A percentile compares a stretch with the other conserved stretches of the same genome.
Conservation (phyloP, 768 basidiomycete genomes). For the Chalciporus sphaerocephalus region DNA sequence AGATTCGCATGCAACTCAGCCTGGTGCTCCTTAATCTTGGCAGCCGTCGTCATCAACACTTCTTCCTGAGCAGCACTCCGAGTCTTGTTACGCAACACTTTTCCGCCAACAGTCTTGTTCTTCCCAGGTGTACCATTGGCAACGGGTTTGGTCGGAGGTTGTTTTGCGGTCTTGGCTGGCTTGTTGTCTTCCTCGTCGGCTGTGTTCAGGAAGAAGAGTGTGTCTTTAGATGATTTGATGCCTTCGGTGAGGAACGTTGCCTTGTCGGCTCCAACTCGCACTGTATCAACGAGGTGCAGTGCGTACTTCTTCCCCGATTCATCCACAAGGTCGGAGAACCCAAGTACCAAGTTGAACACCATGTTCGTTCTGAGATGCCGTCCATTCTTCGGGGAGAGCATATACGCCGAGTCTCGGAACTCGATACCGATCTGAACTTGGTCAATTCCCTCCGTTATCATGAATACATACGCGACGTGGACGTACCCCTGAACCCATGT, state of each 20-base stretch:
- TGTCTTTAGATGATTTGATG: slow-evolving; percentile 78
- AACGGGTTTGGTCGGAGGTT: slow-evolving; percentile 45
- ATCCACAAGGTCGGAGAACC: slow-evolving; percentile 80
- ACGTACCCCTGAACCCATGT: slow-evolving; percentile 82
- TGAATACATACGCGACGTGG: neutral
- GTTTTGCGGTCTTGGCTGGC: slow-evolving; percentile 52
- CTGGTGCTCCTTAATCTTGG: slow-evolving; percentile 87
- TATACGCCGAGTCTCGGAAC: slow-evolving; percentile 84
- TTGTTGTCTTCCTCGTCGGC: slow-evolving; percentile 54
- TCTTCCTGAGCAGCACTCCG: slow-evolving; percentile 85
- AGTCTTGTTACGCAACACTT: slow-evolving; percentile 87
- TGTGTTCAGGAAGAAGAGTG: slow-evolving; percentile 76
- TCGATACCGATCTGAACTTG: slow-evolving; percentile 82
- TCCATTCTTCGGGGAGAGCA: slow-evolving; percentile 76
- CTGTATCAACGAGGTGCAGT: slow-evolving; percentile 83
- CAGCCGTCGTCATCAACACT: slow-evolving; percentile 67
- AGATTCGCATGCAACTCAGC: slow-evolving; percentile 69
- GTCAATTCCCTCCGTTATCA: neutral
- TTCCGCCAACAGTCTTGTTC: slow-evolving; percentile 72
- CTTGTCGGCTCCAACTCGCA: slow-evolving; percentile 66
- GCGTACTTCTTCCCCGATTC: slow-evolving; percentile 82
- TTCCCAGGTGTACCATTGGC: slow-evolving; percentile 66
- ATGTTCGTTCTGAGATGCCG: slow-evolving; percentile 71
- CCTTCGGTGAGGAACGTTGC: slow-evolving; percentile 78
- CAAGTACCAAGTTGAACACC: slow-evolving; percentile 81